Evolutionary conservation across 139 green algal genomes (phyloP), one percentile per base, ranked within the genome.

Genomic region (Tetraselmis chui): DNA sequence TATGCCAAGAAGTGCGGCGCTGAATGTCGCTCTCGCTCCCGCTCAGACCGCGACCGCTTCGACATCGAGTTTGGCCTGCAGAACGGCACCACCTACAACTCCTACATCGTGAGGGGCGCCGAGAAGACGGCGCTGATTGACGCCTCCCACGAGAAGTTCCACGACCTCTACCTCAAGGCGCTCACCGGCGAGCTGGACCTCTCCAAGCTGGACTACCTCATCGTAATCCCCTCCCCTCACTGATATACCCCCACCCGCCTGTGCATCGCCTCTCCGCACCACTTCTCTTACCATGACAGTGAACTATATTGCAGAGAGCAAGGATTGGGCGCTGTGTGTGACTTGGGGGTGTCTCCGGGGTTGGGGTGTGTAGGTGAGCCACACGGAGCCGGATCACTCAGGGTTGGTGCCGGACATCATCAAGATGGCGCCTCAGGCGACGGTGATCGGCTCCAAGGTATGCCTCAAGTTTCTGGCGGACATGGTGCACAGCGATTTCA

Each of bases 51-150:
- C 22, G 93, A 97, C 81, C 87, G 96, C 23, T 99, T 99, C 81
- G 96, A 99, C 89, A 99, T 99, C 75, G 94, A 98, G 86, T 98
- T 98, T 85, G 92, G 89, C 31, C 89, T 96, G 30, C 84, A 93
- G 82, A 92, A 97, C 75, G 95, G 95, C 59, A 98, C 96, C 59
- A 98, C 96, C 31, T 98, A 98, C 93, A 98, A 98, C 86, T 92
- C 90, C 18, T 99, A 95, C 92, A 89, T 99, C 76, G 98, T 99
- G 87, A 94, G 93, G 77, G 95, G 95, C 28, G 89, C 82, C 0
- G 86, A 95, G 23, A 96, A 97, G 87, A 97, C 91, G 0, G 95
- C 95, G 0, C 89, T 99, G 31, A 90, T 99, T 24, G 96, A 99
- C 77, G 90, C 92, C 30, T 95, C 87, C 25, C 96, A 99, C 84